phyloP scores from a whole-genome alignment of 345 rosid species.

The Acer campestre region DNA sequence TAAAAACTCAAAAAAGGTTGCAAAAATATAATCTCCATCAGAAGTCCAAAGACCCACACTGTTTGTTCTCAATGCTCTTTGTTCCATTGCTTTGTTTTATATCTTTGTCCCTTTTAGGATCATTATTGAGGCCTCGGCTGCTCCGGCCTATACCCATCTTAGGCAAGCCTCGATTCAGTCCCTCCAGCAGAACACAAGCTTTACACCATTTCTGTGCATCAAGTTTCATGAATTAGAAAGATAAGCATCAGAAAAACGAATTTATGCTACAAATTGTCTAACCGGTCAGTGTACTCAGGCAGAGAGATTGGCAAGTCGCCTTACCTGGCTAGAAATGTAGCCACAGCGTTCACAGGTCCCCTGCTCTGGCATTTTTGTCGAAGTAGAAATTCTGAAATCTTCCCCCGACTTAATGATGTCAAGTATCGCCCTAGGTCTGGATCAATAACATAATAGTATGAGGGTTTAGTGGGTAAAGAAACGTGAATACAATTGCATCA shows the following conservation, averaged over 20 bases:
- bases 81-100: constrained; percentile 26
- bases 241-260: background rate
- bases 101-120: constrained; percentile 41
- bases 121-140: constrained; percentile 42
- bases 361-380: constrained; percentile 94
- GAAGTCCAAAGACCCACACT: constrained; percentile 81
- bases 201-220: constrained; percentile 82
- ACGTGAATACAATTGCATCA: background rate
- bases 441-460: background rate
- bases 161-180: constrained; percentile 86
- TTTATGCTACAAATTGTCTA: background rate
- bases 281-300: background rate
- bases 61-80: constrained; percentile 65
- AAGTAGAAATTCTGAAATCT: constrained; percentile 76
- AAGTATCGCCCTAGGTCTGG: constrained; percentile 89
- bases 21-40: constrained; percentile 18
- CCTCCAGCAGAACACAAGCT: constrained; percentile 91
- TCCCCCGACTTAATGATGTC: constrained; percentile 92
- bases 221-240: background rate
- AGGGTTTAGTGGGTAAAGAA: background rate
- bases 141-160: constrained; percentile 81
- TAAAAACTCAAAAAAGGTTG: background rate
- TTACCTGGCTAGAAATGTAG: constrained; percentile 94
- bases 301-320: constrained; percentile 16
- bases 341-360: constrained; percentile 94